phyloP scores from a whole-genome alignment of 768 basidiomycete genomes.

The Mycena floridula region DNA sequence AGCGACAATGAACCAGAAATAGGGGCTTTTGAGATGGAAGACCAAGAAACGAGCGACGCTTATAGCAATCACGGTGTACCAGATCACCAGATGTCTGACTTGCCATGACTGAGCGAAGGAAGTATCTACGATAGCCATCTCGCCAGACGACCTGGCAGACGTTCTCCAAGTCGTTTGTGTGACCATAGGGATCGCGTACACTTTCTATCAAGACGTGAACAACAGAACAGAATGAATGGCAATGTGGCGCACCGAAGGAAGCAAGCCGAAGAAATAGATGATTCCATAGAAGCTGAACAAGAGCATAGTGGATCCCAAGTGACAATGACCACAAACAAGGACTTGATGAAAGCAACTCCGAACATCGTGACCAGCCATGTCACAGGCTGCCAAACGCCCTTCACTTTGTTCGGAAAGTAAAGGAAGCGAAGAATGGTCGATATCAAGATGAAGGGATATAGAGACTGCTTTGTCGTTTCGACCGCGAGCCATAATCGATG shows the following conservation, averaged over 20 bases:
- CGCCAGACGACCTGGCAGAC: slow-evolving; percentile 1
- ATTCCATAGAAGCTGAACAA: slow-evolving; percentile 13
- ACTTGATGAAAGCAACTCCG: slow-evolving; percentile 15
- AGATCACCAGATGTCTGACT: slow-evolving; percentile 9
- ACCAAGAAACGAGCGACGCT: slow-evolving; percentile 11
- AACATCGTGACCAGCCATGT: slow-evolving; percentile 15
- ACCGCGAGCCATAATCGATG: slow-evolving; percentile 14
- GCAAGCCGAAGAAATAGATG: slow-evolving; percentile 6
- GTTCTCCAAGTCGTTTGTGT: slow-evolving; percentile 5
- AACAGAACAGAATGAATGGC: too few relatives aligned
- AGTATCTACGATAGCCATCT: slow-evolving; percentile 1
- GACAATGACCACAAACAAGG: slow-evolving; percentile 12
- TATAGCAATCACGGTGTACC: slow-evolving; percentile 12
- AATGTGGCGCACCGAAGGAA: slow-evolving; percentile 1
- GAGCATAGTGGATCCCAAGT: slow-evolving; percentile 9
- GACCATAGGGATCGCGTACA: slow-evolving; percentile 2
- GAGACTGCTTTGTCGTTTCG: slow-evolving; percentile 14
- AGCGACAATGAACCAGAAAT: slow-evolving; percentile 4
- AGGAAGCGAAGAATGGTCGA: slow-evolving; percentile 13
- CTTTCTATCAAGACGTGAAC: slow-evolving; percentile 1
- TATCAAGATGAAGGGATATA: slow-evolving; percentile 14
- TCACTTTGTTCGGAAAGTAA: slow-evolving; percentile 11
- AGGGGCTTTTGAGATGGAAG: slow-evolving; percentile 6
- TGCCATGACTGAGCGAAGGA: slow-evolving; percentile 2
- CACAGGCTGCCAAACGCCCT: slow-evolving; percentile 7